Evolutionary conservation across 2,329 filamentous ascomycete genomes (phyloP).

Genomic region (Ceratocystis variospora): DNA sequence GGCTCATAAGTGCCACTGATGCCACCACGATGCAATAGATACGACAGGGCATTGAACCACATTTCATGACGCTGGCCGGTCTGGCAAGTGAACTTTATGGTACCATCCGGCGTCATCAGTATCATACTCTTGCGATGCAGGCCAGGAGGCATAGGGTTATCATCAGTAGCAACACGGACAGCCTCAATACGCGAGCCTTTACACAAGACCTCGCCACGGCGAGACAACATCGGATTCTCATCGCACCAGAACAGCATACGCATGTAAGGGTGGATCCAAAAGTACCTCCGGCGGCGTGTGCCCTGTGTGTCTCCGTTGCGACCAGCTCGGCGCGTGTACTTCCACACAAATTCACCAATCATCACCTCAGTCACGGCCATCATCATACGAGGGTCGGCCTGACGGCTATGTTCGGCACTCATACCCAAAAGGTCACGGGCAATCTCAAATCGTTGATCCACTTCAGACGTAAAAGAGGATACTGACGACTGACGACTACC

Average conservation of each 20-base stretch:
- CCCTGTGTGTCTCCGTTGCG: constrained; percentile 66
- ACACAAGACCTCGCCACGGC: constrained; percentile 57
- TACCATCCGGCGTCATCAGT: constrained; percentile 74
- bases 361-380: constrained; percentile 98
- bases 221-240: constrained; percentile 65
- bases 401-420: constrained; percentile 31
- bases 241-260: constrained; percentile 95
- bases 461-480: constrained; percentile 87
- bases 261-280: constrained; percentile 98
- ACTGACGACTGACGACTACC: constrained; percentile 63
- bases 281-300: constrained; percentile 85
- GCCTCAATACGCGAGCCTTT: constrained; percentile 94
- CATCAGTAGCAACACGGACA: constrained; percentile 80
- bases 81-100: constrained; percentile 84
- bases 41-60: constrained; percentile 95
- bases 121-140: constrained; percentile 88
- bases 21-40: constrained; percentile 67
- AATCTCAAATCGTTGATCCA: constrained; percentile 83
- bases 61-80: constrained; percentile 93
- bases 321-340: constrained; percentile 92
- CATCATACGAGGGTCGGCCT: constrained; percentile 91
- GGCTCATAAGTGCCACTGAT: constrained; percentile 41
- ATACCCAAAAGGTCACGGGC: constrained; percentile 41
- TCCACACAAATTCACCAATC: constrained; percentile 98
- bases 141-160: constrained; percentile 89